Evolutionary conservation across 2,329 filamentous ascomycete genomes (phyloP), one percentile per base, ranked within the genome.

Genomic region (Penicillium sclerotiorum): DNA sequence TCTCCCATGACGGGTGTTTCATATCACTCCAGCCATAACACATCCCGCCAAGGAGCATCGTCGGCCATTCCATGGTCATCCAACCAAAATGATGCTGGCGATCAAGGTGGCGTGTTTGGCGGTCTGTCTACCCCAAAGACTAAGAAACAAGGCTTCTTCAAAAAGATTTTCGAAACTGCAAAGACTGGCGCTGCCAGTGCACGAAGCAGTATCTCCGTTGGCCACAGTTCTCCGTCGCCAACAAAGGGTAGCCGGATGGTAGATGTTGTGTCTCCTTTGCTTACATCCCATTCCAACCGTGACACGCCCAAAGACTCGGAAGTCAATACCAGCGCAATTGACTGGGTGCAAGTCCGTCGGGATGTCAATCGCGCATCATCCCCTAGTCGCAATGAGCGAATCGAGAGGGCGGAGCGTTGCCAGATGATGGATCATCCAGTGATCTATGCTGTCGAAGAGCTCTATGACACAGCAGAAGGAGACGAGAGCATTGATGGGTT

Each of bases 361-460:
- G 95, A 99, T 71, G 88, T 99, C 39, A 97, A 99, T 70, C 84
- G 94, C 28, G 95, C 93, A 3, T 97, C 96, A 65, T 94, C 93
- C 0, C 78, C 96, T 30, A 96, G 92, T 70, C 87, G 86, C 53
- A 94, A 93, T 57, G 94, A 99, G 73, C 83, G 87, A 17, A 80
- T 85, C 32, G 94, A 99, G 67, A 80, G 93, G 46, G 86, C 84
- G 36, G 93, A 99, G 62, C 83, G 93, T 46, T 96, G 92, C 65
- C 88, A 96, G 64, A 94, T 97, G 89, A 85, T 96, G 76, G 92
- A 96, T 58, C 85, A 95, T 56, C 87, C 90, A 1, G 88, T 92
- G 0, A 81, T 97, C 37, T 89, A 91, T 53, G 90, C 95, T 0
- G 87, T 97, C 3, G 92, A 97, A 56, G 89, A 95, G 62, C 79